Evolutionary conservation across 768 basidiomycete species (phyloP), one percentile per base, ranked within the genome.

Genomic region (Auricularia auricula-judae): DNA sequence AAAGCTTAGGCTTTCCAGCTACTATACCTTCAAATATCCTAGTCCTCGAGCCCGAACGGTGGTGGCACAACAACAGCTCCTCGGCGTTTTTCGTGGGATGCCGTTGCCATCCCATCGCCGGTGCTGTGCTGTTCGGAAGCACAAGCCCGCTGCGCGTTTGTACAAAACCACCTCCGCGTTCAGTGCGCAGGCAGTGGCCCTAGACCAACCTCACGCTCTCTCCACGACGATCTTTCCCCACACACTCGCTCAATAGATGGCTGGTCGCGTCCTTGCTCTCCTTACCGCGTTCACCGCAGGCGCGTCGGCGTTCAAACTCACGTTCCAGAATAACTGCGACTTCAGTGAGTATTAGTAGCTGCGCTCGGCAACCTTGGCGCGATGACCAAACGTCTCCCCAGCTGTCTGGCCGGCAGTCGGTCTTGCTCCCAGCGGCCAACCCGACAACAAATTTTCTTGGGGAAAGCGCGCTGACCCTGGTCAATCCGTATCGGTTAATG

Each of bases 361-460:
- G 54, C 10, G 14, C 56, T 59, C 14, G 34, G 53, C 53, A n/a
- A 8, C 53, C 23, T 14, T 33, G 34, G 14, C 56, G 23, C 56
- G 14, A 10, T 29, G 23, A n/a, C 56, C 14, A 5, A 8, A 29
- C 29, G 29, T 7, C 34, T 59, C 5, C 11, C 53, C 23, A 59
- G 56, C 42, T 54, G 63, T 63, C 21, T 63, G 63, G 63, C 63
- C 63, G 14, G 63, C 63, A 10, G 34, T 63, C 33, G 63, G 63
- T 36, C 39, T 43, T 12, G 63, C 63, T 5, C 63, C 63, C 11
- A 63, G 47, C 34, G 63, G 63, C 18, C 43, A 18, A 8, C 63
- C 63, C n/a, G 63, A 63, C 63, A 47, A 23, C 34, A 23, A n/a
- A 21, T 42, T 63, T 47, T 44, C 63, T 7, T 63, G 35, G 34